Evolutionary conservation across 192 early-diverging fungal genomes (phyloP).

Genomic region (Coemansia sp.): DNA sequence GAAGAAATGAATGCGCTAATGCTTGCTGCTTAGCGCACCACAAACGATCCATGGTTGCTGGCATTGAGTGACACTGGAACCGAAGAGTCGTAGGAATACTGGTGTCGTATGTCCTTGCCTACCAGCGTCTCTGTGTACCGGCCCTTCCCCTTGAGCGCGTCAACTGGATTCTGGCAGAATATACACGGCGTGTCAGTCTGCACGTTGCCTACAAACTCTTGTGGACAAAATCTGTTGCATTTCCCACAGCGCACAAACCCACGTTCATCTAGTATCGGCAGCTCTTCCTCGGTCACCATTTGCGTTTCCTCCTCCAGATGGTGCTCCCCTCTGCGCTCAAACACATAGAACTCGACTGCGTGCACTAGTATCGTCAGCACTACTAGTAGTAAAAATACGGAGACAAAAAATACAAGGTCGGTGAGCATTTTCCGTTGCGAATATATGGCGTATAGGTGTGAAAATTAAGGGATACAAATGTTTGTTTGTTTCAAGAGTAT

Average conservation of each 20-base stretch:
- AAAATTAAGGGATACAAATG: too few relatives aligned
- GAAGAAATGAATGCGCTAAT: too few relatives aligned
- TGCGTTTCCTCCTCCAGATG: neutral
- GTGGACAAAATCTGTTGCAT: slow-evolving; percentile 5
- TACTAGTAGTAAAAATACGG: neutral
- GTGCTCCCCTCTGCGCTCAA: neutral
- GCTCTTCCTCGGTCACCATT: neutral
- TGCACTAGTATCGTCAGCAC: neutral
- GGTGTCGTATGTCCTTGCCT: neutral
- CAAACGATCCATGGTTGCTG: neutral
- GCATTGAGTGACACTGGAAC: neutral
- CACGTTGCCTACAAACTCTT: neutral
- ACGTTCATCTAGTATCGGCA: neutral
- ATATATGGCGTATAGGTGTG: too few relatives aligned
- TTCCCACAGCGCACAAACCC: slow-evolving; percentile 1
- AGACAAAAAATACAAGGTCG: slow-evolving; percentile 1
- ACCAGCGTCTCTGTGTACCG: neutral
- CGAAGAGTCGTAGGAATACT: neutral
- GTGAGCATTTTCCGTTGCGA: neutral
- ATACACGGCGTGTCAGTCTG: neutral
- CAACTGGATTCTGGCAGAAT: neutral
- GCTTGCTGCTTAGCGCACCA: neutral
- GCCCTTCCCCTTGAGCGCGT: neutral
- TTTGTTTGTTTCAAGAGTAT: too few relatives aligned
- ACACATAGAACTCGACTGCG: neutral